Evolutionary conservation across 345 rosid species (phyloP).

Genomic region (Sapria himalayana): DNA sequence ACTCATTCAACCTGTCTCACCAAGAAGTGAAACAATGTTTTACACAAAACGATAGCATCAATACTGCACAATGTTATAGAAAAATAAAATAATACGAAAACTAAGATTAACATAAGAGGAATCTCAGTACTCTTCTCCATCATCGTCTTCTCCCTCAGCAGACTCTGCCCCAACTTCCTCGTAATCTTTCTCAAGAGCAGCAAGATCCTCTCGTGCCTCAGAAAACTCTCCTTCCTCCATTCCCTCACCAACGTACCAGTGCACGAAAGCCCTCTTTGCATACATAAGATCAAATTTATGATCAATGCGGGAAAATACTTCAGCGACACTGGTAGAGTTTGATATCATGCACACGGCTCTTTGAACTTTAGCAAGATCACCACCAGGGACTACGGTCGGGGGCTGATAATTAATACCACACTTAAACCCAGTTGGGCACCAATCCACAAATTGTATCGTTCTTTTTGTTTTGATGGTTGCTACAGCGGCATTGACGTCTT

Average conservation of each 20-base stretch:
- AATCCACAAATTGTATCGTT: slow-evolving; percentile 54
- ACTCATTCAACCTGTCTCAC: background rate
- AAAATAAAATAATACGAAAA: background rate
- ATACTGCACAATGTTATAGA: background rate
- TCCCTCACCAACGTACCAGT: slow-evolving; percentile 66
- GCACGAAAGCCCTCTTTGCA: slow-evolving; percentile 56
- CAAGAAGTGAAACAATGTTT: slow-evolving; percentile 1
- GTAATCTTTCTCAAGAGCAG: slow-evolving; percentile 55
- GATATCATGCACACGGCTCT: slow-evolving; percentile 73
- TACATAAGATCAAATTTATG: slow-evolving; percentile 68
- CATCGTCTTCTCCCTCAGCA: slow-evolving; percentile 49
- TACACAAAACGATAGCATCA: background rate
- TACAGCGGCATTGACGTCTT: slow-evolving; percentile 56
- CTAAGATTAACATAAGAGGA: background rate
- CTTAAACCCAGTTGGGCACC: slow-evolving; percentile 76
- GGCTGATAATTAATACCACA: slow-evolving; percentile 69
- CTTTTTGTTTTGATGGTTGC: slow-evolving; percentile 62
- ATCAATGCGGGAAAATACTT: slow-evolving; percentile 55
- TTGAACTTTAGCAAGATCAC: slow-evolving; percentile 63
- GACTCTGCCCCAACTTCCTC: slow-evolving; percentile 74
- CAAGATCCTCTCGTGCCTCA: slow-evolving; percentile 65
- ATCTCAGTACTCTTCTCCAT: slow-evolving; percentile 19
- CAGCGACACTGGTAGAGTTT: slow-evolving; percentile 62
- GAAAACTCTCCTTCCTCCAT: slow-evolving; percentile 80
- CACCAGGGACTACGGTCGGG: slow-evolving; percentile 67